Evolutionary conservation across 805 yeast genomes (phyloP), one percentile per base, ranked within the genome.

Genomic region (Saccharomycopsis lassenensis): DNA sequence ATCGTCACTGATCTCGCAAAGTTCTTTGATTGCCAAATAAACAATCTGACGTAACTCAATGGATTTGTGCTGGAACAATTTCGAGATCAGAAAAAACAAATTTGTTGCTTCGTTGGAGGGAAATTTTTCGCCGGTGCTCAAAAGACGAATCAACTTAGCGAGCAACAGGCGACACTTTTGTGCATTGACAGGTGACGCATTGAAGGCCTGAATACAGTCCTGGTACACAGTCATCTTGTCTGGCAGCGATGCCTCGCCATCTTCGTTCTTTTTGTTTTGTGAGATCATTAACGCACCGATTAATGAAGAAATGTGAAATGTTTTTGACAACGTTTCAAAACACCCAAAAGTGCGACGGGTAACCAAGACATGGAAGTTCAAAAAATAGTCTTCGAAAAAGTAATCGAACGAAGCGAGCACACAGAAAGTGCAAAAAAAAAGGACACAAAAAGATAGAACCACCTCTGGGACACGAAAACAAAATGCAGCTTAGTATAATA

Each of bases 181-280:
- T 19, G 96, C 82, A 50, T 82, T 78, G 41, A 87, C 79, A 7
- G 94, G 94, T 29, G 91, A 71, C 46, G 87, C 84, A 63, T 87
- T 89, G 70, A 91, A 91, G 43, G 83, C 87, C 48, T 82, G 82
- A 52, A 84, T 65, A 65, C 96, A 87, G 56, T 87, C 95, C 61
- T 91, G 98, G 58, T 81, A 89, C 45, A 91, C 87, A 7, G 95
- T 79, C 97, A 91, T 91, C 61, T 87, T 87, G 61, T 91, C 97
- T 39, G 94, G 93, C 48, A 71, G 58, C 23, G 67, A 63, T 39
- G 78, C 76, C 33, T 70, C 83, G 38, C 71, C 55, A 55, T 81
- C 85, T 53, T 86, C 95, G 59, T 70, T 74, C 63, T 83, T 82
- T 64, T 85, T 86, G 20, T 38, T n/a, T n/a, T n/a, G n/a, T n/a